Base-by-base conservation (phyloP, 306 rosid species). In the Echinosophora koreensis region DNA sequence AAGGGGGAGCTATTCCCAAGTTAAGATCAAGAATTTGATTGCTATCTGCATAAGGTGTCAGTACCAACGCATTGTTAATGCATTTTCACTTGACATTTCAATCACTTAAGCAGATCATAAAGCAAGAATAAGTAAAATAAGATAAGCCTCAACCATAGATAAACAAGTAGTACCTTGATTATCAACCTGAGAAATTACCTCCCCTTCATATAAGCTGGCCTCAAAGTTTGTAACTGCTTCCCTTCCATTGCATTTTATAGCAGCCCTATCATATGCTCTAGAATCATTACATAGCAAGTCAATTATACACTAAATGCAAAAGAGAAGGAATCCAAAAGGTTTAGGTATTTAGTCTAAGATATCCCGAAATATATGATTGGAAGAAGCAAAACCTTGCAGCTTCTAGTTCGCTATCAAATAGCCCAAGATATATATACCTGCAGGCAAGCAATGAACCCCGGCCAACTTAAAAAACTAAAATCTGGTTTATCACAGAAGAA, bases 201-300 rank as follows among this genome's bases (percentile, higher is more conserved):
- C 90, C 46, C 81, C 88, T 47, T 84, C 88, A 74, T 92, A 92
- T 35, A 76, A 75, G 79, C 88, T 90, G 7, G 91, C 89, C 51
- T 92, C 91, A 74, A 92, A 94, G 77, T 94, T 94, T 56, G 98
- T 94, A 22, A 92, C 94, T 1, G 97, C 97, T 76, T 94, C 98
- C 80, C 84, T 86, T 70, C 97, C 97, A 85, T 87, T 90, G 88
- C 89, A 86, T 76, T 87, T 88, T 59, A 94, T 85, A 62, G 98
- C 98, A 71, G 98, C 98, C 89, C 76, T 87, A 82, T 94, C 98
- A 83, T 94, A 94, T 2, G 97, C 97, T 84, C 98, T 94, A 82
- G 71, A 84, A 71, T 60, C 74, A 78, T 69, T 51, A 69, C 50
- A 80, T 34, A 41, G n/a, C 30, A 60, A 75, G 37, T 44, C 55